These are phyloP conservation scores for Rhodomyrtus tomentosa DNA, from an alignment of 345 rosid genomes.

Conservation along the genomic window DNA sequence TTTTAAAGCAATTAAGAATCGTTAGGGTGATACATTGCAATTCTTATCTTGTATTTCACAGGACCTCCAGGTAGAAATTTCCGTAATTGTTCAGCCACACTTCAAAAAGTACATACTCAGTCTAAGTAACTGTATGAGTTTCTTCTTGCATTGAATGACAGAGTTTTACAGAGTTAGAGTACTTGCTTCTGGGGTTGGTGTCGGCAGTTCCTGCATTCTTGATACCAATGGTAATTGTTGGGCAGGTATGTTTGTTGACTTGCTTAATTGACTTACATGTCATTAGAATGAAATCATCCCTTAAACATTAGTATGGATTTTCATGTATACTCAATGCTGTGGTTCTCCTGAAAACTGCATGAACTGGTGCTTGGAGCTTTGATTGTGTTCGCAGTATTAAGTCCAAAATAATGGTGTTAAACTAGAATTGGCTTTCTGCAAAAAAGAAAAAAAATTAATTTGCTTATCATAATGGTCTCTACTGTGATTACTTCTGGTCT, in stretches of 20 bases:
- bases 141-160: slow-evolving; percentile 11
- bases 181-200: slow-evolving; percentile 64
- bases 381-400: neutral
- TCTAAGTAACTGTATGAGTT: neutral
- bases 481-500: neutral
- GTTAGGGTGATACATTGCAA: neutral
- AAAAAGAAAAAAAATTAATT: neutral
- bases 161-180: slow-evolving; percentile 88
- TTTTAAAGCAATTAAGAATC: neutral
- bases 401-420: neutral
- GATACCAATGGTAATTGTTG: slow-evolving; percentile 51
- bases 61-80: neutral
- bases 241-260: slow-evolving; percentile 41
- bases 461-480: neutral
- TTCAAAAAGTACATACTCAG: neutral
- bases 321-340: neutral
- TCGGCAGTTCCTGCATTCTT: slow-evolving; percentile 79
- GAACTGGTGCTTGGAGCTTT: neutral
- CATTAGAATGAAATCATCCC: neutral
- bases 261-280: neutral
- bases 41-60: neutral
- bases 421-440: neutral
- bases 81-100: neutral
- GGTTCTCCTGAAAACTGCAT: neutral
- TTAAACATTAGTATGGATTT: neutral